Base-by-base conservation (phyloP, 2,329 filamentous ascomycete genomes). In the Pseudopithomyces chartarum region DNA sequence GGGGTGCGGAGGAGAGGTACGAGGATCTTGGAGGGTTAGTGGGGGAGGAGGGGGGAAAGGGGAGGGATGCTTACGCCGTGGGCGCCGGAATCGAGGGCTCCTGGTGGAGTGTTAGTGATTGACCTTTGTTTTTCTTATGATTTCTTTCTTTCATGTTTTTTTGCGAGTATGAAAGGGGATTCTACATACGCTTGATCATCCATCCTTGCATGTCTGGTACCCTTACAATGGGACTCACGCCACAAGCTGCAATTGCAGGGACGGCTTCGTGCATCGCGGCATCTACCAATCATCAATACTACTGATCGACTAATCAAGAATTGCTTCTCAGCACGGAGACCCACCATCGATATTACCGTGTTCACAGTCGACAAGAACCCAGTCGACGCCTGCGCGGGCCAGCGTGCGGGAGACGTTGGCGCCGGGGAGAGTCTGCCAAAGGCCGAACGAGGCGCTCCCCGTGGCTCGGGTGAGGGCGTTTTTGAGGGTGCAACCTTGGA, bases 331-430 rank as follows among this genome's bases (percentile, higher is more conserved):
- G 26, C 26, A 29, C 4, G 26, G 26, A 29, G 8, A 43, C 40
- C 6, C 17, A 44, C 42, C 44, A 19, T 47, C 44, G 13, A 47
- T 47, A n/a, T 47, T 47, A 5, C 44, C 44, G n/a, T 47, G 44
- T 10, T 47, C 44, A 11, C 44, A 34, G 12, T 47, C 44, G 2
- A 47, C 42, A 2, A 44, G 22, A 44, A 44, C 42, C 42, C 42
- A 44, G 3, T 44, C 42, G 29, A 44, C 42, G 2, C 42, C 42
- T 29, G 42, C 42, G 3, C 42, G 1, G 15, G 42, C 42, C 22
- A 44, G 29, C 20, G 23, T 44, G 23, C 42, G 42, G 23, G 42
- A 44, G 42, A 44, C 42, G 29, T 44, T 44, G 13, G 42, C 42
- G 42, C 42, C 42, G 12, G 42, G 42, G 6, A 44, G 8, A 8